A percentile compares a stretch with the other conserved stretches of the same genome.
These are phyloP conservation scores for Aphanoascus verrucosus DNA, from an alignment of 2,329 filamentous ascomycete species.

Conservation along the genomic window DNA sequence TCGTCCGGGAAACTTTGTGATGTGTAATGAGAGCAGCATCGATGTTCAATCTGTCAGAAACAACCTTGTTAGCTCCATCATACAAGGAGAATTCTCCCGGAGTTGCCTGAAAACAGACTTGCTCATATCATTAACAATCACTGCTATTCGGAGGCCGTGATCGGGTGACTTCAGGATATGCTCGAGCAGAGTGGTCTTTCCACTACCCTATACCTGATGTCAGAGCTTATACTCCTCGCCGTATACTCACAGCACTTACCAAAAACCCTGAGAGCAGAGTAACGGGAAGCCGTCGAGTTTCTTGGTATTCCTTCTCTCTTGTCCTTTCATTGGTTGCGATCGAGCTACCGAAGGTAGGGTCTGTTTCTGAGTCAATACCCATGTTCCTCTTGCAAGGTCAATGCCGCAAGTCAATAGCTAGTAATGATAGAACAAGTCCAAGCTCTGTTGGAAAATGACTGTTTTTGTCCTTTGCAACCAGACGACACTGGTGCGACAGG, in stretches of 20 bases:
- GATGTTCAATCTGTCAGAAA: conserved; percentile 46
- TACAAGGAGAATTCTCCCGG: too few relatives aligned
- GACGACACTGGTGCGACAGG: background rate
- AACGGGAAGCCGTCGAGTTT: conserved; percentile 39
- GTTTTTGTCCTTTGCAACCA: background rate
- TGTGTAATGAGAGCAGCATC: conserved; percentile 41
- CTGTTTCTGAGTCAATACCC: background rate
- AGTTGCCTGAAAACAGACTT: conserved; percentile 31
- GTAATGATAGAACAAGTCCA: background rate
- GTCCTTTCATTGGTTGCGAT: background rate
- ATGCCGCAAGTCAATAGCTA: background rate
- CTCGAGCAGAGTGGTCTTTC: conserved; percentile 60
- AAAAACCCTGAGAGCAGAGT: conserved; percentile 52
- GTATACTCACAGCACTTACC: conserved; percentile 24
- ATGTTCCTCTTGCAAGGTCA: background rate
- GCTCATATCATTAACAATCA: conserved; percentile 65
- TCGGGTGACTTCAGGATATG: conserved; percentile 54
- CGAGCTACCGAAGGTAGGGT: background rate
- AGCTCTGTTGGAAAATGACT: background rate
- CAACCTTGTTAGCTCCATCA: background rate
- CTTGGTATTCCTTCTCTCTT: conserved; percentile 16
- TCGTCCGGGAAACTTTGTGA: conserved; percentile 40
- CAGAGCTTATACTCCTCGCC: background rate
- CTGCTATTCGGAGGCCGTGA: conserved; percentile 57
- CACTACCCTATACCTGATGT: conserved; percentile 44